phyloP scores from a whole-genome alignment of 208 protist genomes.

The Balamuthia mandrillaris region DNA sequence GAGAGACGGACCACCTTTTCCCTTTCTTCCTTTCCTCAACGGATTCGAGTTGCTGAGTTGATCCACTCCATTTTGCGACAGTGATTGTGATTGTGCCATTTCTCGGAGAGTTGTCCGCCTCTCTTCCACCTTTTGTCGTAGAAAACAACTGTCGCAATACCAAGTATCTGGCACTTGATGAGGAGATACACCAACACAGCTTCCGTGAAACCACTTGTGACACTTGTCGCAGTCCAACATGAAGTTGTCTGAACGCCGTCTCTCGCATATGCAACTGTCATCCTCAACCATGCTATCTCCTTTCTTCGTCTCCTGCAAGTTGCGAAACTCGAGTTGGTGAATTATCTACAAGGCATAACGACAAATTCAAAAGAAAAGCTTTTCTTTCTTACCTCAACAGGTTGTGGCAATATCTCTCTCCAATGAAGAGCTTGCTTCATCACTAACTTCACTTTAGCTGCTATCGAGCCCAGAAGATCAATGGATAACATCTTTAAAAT shows the following conservation, averaged over 20 bases:
- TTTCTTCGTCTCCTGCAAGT: background rate
- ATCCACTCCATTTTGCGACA: too few species aligned
- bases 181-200: slow-evolving; percentile 11
- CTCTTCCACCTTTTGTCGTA: slow-evolving; percentile 35
- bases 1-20: too few species aligned
- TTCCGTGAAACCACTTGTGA: slow-evolving; percentile 40
- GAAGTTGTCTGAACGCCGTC: background rate
- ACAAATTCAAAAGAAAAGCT: too few species aligned
- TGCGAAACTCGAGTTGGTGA: too few species aligned
- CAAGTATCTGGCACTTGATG: slow-evolving; percentile 10
- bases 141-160: slow-evolving; percentile 31
- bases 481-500: slow-evolving; percentile 36
- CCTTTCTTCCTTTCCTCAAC: too few species aligned
- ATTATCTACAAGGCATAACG: too few species aligned
- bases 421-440: slow-evolving; percentile 15
- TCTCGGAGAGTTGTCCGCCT: too few species aligned
- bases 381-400: too few species aligned
- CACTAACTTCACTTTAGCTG: slow-evolving; percentile 23
- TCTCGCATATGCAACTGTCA: slow-evolving; percentile 4
- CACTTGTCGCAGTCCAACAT: slow-evolving; percentile 39
- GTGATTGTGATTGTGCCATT: too few species aligned
- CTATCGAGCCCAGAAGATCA: slow-evolving; percentile 8
- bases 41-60: too few species aligned
- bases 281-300: background rate
- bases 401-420: background rate